A percentile compares a stretch with the other conserved stretches of the same genome.
These are phyloP conservation scores for Coccomyxa subellipsoidea DNA, from an alignment of 163 green algal species.

Conservation along the genomic window DNA sequence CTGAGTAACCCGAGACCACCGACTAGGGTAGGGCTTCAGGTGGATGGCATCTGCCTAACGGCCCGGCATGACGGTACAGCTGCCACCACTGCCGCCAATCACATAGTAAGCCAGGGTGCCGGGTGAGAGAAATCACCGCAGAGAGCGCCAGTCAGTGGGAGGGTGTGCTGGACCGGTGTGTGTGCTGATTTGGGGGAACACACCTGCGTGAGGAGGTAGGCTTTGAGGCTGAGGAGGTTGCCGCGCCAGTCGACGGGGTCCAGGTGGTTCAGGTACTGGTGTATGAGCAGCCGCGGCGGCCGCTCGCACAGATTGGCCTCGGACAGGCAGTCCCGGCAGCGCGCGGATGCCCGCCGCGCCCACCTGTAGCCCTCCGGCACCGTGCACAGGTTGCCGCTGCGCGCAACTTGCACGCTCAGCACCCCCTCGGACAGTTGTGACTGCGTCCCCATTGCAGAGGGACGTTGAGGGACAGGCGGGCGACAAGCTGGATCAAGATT, in stretches of 20 bases:
- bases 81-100: no score
- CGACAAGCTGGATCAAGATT: neutral
- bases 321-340: slow-evolving; percentile 15
- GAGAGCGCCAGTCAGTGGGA: no score
- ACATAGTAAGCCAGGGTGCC: no score
- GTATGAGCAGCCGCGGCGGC: slow-evolving; percentile 13
- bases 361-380: slow-evolving; percentile 15
- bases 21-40: no score
- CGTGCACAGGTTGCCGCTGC: slow-evolving; percentile 3
- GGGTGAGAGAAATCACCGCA: no score
- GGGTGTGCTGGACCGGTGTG: no score
- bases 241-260: slow-evolving; percentile 1
- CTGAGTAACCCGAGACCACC: no score
- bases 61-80: no score
- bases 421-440: no score
- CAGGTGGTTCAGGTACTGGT: slow-evolving; percentile 18
- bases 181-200: no score
- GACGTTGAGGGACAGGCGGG: neutral
- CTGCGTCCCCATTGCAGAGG: neutral
- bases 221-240: slow-evolving; percentile 16
- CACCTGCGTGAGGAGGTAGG: slow-evolving; percentile 15
- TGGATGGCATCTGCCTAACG: no score
- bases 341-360: neutral
- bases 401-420: neutral
- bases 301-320: slow-evolving; percentile 3